Evolutionary conservation across 306 rosid genomes (phyloP).

Genomic region (Cicer judaicum): DNA sequence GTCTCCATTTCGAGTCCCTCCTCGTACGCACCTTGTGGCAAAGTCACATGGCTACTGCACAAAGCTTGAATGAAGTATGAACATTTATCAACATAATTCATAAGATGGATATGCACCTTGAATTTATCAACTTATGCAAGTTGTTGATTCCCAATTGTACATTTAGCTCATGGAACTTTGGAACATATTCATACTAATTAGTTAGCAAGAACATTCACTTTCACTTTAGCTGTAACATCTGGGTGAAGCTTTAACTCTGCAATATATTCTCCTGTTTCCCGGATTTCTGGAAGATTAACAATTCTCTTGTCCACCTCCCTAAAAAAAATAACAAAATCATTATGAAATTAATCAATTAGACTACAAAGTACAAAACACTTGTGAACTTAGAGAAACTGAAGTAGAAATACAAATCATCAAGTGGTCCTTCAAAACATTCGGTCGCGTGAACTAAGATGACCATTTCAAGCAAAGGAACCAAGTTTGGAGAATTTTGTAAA

Average conservation of each 20-base stretch:
- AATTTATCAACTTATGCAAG: slow-evolving; percentile 24
- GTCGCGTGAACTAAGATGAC: slow-evolving; percentile 24
- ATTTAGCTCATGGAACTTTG: slow-evolving; percentile 33
- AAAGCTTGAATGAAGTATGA: slow-evolving; percentile 36
- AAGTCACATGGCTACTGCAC: slow-evolving; percentile 6
- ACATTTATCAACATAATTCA: slow-evolving; percentile 32
- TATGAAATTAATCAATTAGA: slow-evolving; percentile 21
- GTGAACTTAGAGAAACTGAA: slow-evolving; percentile 4
- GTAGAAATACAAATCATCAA: not conserved
- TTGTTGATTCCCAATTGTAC: slow-evolving; percentile 35
- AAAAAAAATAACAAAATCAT: slow-evolving; percentile 36
- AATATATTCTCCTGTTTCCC: slow-evolving; percentile 83
- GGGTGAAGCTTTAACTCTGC: slow-evolving; percentile 99
- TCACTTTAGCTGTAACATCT: slow-evolving; percentile 85
- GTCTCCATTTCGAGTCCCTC: slow-evolving; percentile 25
- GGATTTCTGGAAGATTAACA: slow-evolving; percentile 83
- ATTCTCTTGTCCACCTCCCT: slow-evolving; percentile 95
- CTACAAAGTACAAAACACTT: slow-evolving; percentile 1
- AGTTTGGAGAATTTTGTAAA: not conserved
- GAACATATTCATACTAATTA: slow-evolving; percentile 48
- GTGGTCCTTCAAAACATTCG: slow-evolving; percentile 3
- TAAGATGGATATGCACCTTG: slow-evolving; percentile 33
- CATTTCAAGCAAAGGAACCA: not conserved
- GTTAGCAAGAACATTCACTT: slow-evolving; percentile 75
- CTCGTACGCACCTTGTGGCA: not conserved